phyloP scores from a whole-genome alignment of 768 basidiomycete species.

The Hortiboletus flavorubellus region DNA sequence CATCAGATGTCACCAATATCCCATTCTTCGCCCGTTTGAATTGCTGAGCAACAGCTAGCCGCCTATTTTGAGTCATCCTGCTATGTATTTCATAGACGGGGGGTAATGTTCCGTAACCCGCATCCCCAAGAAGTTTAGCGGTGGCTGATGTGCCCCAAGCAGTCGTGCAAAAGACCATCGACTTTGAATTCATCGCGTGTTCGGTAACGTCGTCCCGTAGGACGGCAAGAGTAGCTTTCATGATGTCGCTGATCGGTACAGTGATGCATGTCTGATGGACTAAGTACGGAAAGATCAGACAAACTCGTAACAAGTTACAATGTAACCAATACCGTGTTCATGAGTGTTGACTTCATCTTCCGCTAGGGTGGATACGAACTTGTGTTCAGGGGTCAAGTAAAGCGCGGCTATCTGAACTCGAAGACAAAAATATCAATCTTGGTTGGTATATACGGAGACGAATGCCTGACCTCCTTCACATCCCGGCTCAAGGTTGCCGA shows the following conservation, averaged over 20 bases:
- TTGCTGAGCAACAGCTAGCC: conserved; percentile 46
- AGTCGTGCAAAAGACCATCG: conserved; percentile 68
- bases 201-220: conserved; percentile 34
- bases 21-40: conserved; percentile 46
- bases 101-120: conserved; percentile 27
- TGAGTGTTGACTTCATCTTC: conserved; percentile 60
- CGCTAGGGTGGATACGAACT: conserved; percentile 56
- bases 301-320: background rate
- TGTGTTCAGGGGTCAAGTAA: conserved; percentile 26
- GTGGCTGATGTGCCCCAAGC: conserved; percentile 53
- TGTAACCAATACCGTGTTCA: conserved; percentile 44
- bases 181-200: conserved; percentile 34
- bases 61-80: conserved; percentile 46
- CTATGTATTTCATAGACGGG: conserved; percentile 56
- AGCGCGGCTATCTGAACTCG: conserved; percentile 24
- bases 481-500: conserved; percentile 75
- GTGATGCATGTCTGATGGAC: conserved; percentile 47
- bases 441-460: background rate
- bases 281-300: conserved; percentile 16
- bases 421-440: background rate
- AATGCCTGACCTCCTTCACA: conserved; percentile 46
- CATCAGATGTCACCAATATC: conserved; percentile 52
- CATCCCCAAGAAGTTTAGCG: conserved; percentile 34
- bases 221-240: conserved; percentile 41
- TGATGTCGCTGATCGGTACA: conserved; percentile 38